Percentiles rank a stretch among this genome's conserved stretches.
Conservation (phyloP, 1,284 basidiomycete species). For the Naganishia cerealis region DNA sequence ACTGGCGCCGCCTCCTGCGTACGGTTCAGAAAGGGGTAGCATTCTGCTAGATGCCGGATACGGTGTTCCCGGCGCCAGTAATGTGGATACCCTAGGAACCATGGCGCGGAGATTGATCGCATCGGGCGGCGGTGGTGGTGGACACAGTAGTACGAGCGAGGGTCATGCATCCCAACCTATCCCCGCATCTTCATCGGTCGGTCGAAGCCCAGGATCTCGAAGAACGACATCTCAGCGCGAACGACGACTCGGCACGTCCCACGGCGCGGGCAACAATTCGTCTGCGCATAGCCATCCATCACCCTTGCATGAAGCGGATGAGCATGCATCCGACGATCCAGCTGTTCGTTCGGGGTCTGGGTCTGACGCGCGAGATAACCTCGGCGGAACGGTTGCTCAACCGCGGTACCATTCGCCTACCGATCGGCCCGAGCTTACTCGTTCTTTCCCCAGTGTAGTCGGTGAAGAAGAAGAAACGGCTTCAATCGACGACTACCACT, state of each 20-base stretch:
- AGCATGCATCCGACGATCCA: not conserved
- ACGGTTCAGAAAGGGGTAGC: conserved; percentile 89
- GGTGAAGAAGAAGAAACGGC: conserved; percentile 34
- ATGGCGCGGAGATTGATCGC: conserved; percentile 28
- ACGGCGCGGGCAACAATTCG: conserved; percentile 4
- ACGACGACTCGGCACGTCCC: conserved; percentile 18
- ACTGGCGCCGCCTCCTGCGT: conserved; percentile 89
- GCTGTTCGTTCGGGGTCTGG: not conserved
- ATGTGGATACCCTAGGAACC: conserved; percentile 24
- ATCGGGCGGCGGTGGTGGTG: not conserved
- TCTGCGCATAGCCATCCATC: conserved; percentile 41
- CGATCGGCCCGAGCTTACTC: conserved; percentile 44
- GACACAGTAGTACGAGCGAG: conserved; percentile 2
- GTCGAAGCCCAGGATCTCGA: conserved; percentile 2
- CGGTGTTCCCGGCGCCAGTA: conserved; percentile 45
- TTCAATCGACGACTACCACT: conserved; percentile 26
- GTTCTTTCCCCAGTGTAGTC: conserved; percentile 27
- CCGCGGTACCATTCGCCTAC: conserved; percentile 49
- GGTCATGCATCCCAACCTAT: conserved; percentile 24
- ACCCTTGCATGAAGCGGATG: conserved; percentile 43
- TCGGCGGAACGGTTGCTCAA: not conserved
- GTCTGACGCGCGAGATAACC: not conserved
- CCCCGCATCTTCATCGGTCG: not conserved
- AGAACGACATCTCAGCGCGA: conserved; percentile 26
- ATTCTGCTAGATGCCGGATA: conserved; percentile 84